Evolutionary conservation across 1,284 basidiomycete species (phyloP).

Genomic region (Athelia psychrophila): DNA sequence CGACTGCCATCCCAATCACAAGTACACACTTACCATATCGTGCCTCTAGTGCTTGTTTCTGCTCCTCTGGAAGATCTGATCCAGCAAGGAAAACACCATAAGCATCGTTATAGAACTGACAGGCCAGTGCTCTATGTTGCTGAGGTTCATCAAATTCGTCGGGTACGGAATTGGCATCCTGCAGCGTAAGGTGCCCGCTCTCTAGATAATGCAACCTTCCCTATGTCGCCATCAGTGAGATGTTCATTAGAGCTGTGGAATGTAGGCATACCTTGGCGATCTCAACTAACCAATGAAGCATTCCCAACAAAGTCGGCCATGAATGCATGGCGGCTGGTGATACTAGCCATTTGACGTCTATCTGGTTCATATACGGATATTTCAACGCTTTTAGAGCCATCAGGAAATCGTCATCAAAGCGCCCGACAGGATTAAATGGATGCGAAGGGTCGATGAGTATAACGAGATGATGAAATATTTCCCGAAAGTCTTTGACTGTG

Average conservation of each 20-base stretch:
- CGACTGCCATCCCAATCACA: neutral
- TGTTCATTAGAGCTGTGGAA: neutral
- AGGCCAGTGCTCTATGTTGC: conserved; percentile 72
- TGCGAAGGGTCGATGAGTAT: conserved; percentile 68
- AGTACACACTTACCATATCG: conserved; percentile 67
- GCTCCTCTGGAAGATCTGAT: conserved; percentile 69
- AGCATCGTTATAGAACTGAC: conserved; percentile 69
- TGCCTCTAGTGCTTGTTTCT: conserved; percentile 66
- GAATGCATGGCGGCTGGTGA: conserved; percentile 82
- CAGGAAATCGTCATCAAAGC: conserved; percentile 82
- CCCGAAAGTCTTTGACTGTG: conserved; percentile 78
- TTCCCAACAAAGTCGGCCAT: conserved; percentile 80
- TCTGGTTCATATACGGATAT: conserved; percentile 72
- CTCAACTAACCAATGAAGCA: conserved; percentile 86
- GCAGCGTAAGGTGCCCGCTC: conserved; percentile 63
- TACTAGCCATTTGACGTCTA: conserved; percentile 81
- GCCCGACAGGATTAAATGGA: conserved; percentile 49
- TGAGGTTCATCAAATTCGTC: conserved; percentile 71
- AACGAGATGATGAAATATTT: conserved; percentile 79
- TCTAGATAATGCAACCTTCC: conserved; percentile 51
- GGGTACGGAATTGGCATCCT: conserved; percentile 56
- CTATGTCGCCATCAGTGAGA: no score
- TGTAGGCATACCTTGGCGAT: conserved; percentile 60
- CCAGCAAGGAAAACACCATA: conserved; percentile 74
- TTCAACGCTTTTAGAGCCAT: conserved; percentile 67